These are phyloP conservation scores for Pichia sp. DNA, from an alignment of 1,139 yeast genomes.

Conservation along the genomic window DNA sequence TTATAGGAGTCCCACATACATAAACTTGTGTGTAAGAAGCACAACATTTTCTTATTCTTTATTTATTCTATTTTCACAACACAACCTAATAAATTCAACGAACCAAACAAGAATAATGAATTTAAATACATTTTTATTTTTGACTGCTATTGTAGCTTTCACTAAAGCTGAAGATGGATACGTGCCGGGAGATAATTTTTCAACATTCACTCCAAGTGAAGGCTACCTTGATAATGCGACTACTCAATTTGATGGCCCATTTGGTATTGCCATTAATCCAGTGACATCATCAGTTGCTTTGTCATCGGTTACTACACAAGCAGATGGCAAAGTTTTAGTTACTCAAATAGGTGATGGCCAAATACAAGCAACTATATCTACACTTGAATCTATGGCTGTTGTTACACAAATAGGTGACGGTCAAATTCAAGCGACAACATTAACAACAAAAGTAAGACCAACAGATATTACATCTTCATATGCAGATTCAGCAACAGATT, in stretches of 20 bases:
- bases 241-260: slow-evolving; percentile 52
- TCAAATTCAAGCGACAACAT: slow-evolving; percentile 32
- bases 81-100: not conserved
- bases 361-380: slow-evolving; percentile 30
- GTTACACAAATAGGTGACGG: slow-evolving; percentile 31
- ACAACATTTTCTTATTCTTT: too few relatives aligned
- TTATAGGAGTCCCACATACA: not conserved
- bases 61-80: not conserved
- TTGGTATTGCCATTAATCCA: slow-evolving; percentile 67
- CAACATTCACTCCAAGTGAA: slow-evolving; percentile 59
- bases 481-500: not conserved
- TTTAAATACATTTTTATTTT: slow-evolving; percentile 9
- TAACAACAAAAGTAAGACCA: not conserved
- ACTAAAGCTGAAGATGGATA: slow-evolving; percentile 33
- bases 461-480: not conserved
- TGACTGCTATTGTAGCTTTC: slow-evolving; percentile 4
- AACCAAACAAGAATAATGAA: slow-evolving; percentile 2
- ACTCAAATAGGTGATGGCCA: slow-evolving; percentile 33
- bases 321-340: slow-evolving; percentile 23
- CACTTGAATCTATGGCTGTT: slow-evolving; percentile 24
- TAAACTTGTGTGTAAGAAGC: too few relatives aligned
- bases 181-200: slow-evolving; percentile 64
- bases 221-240: slow-evolving; percentile 52
- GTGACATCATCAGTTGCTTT: slow-evolving; percentile 34
- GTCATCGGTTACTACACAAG: slow-evolving; percentile 27